Conservation (phyloP, 208 protist species). For the Acanthamoeba castellanii region DNA sequence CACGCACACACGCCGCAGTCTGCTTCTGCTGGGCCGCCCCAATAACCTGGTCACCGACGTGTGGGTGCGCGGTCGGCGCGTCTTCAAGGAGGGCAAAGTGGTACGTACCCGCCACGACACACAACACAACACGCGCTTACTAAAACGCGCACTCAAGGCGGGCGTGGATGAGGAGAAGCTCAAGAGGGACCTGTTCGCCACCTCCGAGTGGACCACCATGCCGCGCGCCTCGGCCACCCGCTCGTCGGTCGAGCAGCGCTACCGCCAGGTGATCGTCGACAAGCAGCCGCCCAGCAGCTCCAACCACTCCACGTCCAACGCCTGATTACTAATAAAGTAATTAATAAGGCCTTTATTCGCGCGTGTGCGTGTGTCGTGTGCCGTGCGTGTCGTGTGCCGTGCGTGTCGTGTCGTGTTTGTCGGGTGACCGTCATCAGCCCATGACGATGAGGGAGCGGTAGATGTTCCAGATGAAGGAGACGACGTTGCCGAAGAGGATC, state of each 20-base stretch:
- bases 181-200: constrained; percentile 1
- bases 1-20: not conserved
- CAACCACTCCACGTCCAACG: too few relatives aligned
- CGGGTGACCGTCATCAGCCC: not conserved
- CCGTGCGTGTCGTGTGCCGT: too few relatives aligned
- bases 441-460: constrained; percentile 37
- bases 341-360: too few relatives aligned
- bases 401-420: too few relatives aligned
- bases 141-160: not conserved
- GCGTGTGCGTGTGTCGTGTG: too few relatives aligned
- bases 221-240: not conserved
- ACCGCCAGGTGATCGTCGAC: constrained; percentile 20
- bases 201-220: constrained; percentile 11
- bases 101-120: not conserved
- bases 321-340: too few relatives aligned
- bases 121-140: not conserved
- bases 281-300: too few relatives aligned
- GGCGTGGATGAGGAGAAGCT: constrained; percentile 28
- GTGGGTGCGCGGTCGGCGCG: constrained; percentile 10
- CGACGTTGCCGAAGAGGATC: constrained; percentile 51
- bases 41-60: constrained; percentile 19
- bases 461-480: constrained; percentile 60
- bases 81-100: not conserved
- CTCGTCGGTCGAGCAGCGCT: not conserved
- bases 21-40: constrained; percentile 11